These are phyloP conservation scores for Cudoniella acicularis DNA, from an alignment of 495 filamentous ascomycete genomes.

Conservation along the genomic window DNA sequence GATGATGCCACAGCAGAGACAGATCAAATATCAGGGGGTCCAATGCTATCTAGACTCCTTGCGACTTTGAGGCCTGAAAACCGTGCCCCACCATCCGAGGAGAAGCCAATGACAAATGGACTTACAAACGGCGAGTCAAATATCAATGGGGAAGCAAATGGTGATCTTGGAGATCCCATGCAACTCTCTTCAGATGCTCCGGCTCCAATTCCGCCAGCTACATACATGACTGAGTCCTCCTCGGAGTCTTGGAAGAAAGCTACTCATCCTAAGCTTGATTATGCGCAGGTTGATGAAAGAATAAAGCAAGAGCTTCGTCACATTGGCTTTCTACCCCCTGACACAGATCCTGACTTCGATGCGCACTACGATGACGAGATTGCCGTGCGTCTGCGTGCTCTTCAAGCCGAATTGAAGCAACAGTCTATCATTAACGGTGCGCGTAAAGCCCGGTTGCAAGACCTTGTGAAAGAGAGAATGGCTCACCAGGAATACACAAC, in stretches of 20 bases:
- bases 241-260: conserved; percentile 55
- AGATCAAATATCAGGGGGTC: conserved; percentile 87
- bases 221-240: conserved; percentile 70
- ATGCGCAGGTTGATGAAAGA: conserved; percentile 80
- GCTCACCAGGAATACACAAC: conserved; percentile 94
- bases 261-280: conserved; percentile 67
- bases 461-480: conserved; percentile 85
- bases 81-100: conserved; percentile 56
- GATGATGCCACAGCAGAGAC: conserved; percentile 81
- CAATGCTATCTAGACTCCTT: conserved; percentile 77
- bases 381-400: conserved; percentile 76
- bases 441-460: conserved; percentile 77
- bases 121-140: conserved; percentile 49
- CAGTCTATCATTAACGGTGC: conserved; percentile 84
- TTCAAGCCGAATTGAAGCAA: conserved; percentile 78
- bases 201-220: conserved; percentile 58
- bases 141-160: conserved; percentile 48
- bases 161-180: conserved; percentile 34
- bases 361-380: conserved; percentile 93
- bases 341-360: conserved; percentile 71
- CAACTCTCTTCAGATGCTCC: conserved; percentile 35
- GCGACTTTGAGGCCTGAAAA: conserved; percentile 80
- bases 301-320: conserved; percentile 89
- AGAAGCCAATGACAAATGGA: conserved; percentile 53
- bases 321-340: conserved; percentile 78